Evolutionary conservation across 1,284 basidiomycete genomes (phyloP), one percentile per base, ranked within the genome.

Genomic region (Agroathelia rolfsii): DNA sequence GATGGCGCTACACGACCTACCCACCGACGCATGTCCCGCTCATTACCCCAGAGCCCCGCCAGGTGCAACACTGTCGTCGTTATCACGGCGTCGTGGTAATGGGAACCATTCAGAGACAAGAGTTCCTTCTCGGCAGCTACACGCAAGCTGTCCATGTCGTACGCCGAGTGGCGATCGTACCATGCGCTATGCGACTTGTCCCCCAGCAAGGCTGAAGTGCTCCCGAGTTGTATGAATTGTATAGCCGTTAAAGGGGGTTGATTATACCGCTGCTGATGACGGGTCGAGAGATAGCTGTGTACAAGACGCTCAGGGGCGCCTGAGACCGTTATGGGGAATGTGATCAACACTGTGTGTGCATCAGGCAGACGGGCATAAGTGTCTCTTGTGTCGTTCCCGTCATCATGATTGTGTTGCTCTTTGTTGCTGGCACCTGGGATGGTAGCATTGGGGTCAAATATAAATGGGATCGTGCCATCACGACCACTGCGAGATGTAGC

Each of bases 21-120:
- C 63, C 67, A 77, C 38, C 72, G 69, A 28, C 58, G 53, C 10
- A 62, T 50, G 4, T 56, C 51, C 4, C 76, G 59, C 10, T 51
- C 38, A 1, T 69, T 69, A 13, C 77, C 76, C 71, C 73, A 79
- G 3, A 81, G 55, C 0, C 76, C 76, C 10, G 62, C 56, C n/a
- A 80, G 64, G 43, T 78, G 64, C 20, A 81, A 54, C 1, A 80
- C 70, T 1, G 70, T 70, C 2, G 69, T 64, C 0, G 52, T 62
- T n/a, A 50, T 45, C n/a, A n/a, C n/a, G n/a, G n/a, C n/a, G n/a
- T n/a, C n/a, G n/a, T n/a, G n/a, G n/a, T n/a, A n/a, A n/a, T n/a
- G n/a, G n/a, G n/a, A n/a, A n/a, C n/a, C n/a, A 2, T 41, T 38
- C 3, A 58, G 55, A 4, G 62, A 57, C n/a, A 75, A 49, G 8